Evolutionary conservation across 768 basidiomycete species (phyloP).

Genomic region (Trametes gibbosa): DNA sequence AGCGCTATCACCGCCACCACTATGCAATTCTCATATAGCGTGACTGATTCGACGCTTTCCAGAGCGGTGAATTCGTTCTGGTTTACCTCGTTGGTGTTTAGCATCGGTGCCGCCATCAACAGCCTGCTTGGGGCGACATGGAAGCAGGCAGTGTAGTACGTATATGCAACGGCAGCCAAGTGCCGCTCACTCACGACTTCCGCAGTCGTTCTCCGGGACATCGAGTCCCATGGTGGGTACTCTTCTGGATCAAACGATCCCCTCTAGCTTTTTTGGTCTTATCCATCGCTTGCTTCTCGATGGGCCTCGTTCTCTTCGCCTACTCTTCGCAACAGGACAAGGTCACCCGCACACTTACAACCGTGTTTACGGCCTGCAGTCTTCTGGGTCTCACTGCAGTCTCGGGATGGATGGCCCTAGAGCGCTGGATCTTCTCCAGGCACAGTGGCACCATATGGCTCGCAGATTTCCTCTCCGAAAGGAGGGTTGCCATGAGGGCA

Average conservation of each 20-base stretch:
- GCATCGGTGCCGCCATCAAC: conserved; percentile 75
- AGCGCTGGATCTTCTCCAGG: conserved; percentile 60
- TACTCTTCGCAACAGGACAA: conserved; percentile 65
- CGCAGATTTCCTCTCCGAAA: conserved; percentile 46
- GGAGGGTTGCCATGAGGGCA: conserved; percentile 21
- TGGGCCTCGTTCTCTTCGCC: conserved; percentile 73
- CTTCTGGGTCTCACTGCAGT: conserved; percentile 70
- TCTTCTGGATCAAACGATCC: conserved; percentile 85
- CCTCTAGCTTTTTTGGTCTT: conserved; percentile 81
- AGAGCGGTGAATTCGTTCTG: conserved; percentile 69
- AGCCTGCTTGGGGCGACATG: conserved; percentile 73
- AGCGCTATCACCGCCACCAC: conserved; percentile 74
- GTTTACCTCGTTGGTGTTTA: conserved; percentile 75
- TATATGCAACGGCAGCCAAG: conserved; percentile 13
- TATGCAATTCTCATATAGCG: conserved; percentile 61
- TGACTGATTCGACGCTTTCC: conserved; percentile 36
- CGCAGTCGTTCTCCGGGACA: conserved; percentile 69
- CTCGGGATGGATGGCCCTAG: conserved; percentile 71
- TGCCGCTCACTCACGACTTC: conserved; percentile 4
- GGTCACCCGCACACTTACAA: conserved; percentile 68
- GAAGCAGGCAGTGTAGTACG: conserved; percentile 83
- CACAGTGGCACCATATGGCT: conserved; percentile 72
- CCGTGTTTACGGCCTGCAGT: conserved; percentile 72
- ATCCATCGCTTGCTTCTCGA: conserved; percentile 80
- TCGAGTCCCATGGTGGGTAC: conserved; percentile 78